Base-by-base conservation (phyloP, 257 asterid species). In the Fraxinus pennsylvanica region DNA sequence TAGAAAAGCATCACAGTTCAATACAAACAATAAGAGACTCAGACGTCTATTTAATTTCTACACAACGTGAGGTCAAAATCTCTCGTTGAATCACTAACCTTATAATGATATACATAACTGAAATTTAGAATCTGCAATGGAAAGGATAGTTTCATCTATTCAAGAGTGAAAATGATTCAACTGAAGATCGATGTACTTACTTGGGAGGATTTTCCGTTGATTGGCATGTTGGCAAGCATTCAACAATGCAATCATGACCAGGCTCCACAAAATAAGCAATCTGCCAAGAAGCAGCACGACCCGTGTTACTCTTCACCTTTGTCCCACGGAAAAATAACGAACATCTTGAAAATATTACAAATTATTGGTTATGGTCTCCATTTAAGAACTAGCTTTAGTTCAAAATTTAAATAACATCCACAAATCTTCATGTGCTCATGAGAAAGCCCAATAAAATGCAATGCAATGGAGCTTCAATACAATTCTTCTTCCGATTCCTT, bases 151-250 rank as follows among this genome's bases (percentile, higher is more conserved):
- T 74, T 14, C 65, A 59, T 32, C 30, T 71, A 68, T 36, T 54
- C 19, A 41, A 70, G 61, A 73, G 47, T 8, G 10, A 17, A 73
- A 72, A 9, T 41, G 25, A 38, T 52, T 22, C 52, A 25, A n/a
- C 27, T 68, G 29, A 41, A 29, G 2, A 36, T 71, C 52, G 21
- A 25, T 30, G 75, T 65, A 82, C 97, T 79, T 82, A 92, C 99
- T 81, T 93, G 6, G 97, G 97, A 75, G 97, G 99, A 82, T 89
- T 87, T 66, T 86, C 85, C 73, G 84, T 85, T 6, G 98, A 92
- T 71, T 89, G 97, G 82, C 97, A 96, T 36, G 97, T 86, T 6
- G 90, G 89, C 76, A 96, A 83, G 85, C 98, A 96, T 89, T 93
- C 91, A n/a, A 96, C 92, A 7, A 89, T 27, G 79, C 96, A 96